A percentile compares a stretch with the other conserved stretches of the same genome.
phyloP scores from a whole-genome alignment of 2,329 filamentous ascomycete species.

The Colletotrichum camelliae region DNA sequence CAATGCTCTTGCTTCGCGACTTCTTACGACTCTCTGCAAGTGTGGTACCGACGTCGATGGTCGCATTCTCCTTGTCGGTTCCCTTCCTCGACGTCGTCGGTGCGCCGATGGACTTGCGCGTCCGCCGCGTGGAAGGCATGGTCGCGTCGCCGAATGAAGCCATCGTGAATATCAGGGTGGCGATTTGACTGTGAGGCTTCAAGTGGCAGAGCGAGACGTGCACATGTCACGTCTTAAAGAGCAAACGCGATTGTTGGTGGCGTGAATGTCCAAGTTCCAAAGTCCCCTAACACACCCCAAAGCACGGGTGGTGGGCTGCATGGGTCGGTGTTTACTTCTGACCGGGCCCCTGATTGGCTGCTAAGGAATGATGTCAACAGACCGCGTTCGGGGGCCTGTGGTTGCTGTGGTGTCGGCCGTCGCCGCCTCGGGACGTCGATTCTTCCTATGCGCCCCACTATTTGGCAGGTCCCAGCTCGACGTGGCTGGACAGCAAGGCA shows the following conservation, averaged over 20 bases:
- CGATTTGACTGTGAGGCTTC: neutral
- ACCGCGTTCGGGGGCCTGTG: neutral
- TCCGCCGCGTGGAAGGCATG: conserved; percentile 60
- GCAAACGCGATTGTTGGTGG: conserved; percentile 16
- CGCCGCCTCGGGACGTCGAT: neutral
- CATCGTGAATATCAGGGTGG: conserved; percentile 33
- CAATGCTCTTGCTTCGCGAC: conserved; percentile 93
- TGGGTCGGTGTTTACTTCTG: conserved; percentile 18
- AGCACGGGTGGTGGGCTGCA: conserved; percentile 17
- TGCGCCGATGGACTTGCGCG: conserved; percentile 74
- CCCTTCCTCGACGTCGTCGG: conserved; percentile 1
- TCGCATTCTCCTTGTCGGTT: conserved; percentile 81
- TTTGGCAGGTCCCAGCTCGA: neutral
- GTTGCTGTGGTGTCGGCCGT: conserved; percentile 18
- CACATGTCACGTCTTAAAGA: conserved; percentile 21
- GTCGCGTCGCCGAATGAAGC: conserved; percentile 49
- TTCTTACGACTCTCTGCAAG: conserved; percentile 65
- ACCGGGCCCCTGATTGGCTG: conserved; percentile 4
- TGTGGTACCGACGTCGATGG: conserved; percentile 65
- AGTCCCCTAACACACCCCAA: conserved; percentile 17
- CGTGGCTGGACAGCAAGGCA: neutral
- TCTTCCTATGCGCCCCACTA: neutral
- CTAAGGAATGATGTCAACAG: conserved; percentile 12
- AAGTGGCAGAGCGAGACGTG: neutral
- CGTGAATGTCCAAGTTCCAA: conserved; percentile 25